Base-by-base conservation (phyloP, 78 protist genomes). In the Dictyostelium capitatum region DNA sequence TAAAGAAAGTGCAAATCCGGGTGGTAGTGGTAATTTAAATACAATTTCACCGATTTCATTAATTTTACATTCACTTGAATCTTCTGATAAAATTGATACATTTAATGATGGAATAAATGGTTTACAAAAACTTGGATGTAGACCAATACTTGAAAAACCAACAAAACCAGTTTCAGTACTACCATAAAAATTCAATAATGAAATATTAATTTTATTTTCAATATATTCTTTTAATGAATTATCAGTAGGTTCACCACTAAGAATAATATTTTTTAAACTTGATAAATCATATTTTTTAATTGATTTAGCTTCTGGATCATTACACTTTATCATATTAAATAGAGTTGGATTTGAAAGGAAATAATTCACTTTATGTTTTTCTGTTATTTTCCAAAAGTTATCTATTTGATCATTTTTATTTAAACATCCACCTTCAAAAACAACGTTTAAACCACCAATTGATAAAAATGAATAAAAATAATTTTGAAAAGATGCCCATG, bases 121-220 rank as follows among this genome's bases (percentile, higher is more conserved):
- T 23, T 48, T 14, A 47, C 19, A 17, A 5, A 43, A 12, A 19
- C 25, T 54, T 2, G 32, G 12, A 75, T 46, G 25, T 17, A 9
- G 3, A 25, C 3, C 10, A 37, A 74, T 15, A 2, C 7, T 11
- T 19, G 12, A 20, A 17, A 74, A 8, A 17, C 1, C 6, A 1
- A 37, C 95, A 15, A 94, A 97, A 15, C 96, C 96, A n/a, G 83
- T 89, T 54, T 96, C 97, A 90, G 97, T 96, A 20, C 95, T 82
- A 67, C 97, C 98, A 46, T 98, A 98, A 6, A 95, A 82, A 17
- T 98, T 62, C 20, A 96, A 37, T 96, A 95, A 47, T 12, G 96
- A 32, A 53, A 17, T 47, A 17, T 92, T 50, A 62, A 90, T 92
- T 23, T 92, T 92, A 3, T 94, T 92, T 20, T 75, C 87, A 46